Evolutionary conservation across 805 yeast genomes (phyloP), one percentile per base, ranked within the genome.

Genomic region (Sugiyamaella americana): DNA sequence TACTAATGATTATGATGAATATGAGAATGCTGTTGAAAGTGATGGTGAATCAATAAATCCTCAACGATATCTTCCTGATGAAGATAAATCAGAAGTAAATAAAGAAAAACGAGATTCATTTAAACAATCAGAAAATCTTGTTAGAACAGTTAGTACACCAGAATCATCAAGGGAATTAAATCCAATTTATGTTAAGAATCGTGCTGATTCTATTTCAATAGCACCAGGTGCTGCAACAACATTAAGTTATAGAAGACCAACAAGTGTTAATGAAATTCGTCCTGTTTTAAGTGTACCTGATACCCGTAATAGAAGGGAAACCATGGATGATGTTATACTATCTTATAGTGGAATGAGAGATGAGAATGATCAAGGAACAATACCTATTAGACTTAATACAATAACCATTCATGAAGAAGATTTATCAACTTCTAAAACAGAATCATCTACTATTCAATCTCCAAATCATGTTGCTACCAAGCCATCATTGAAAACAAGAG

Each of bases 311-410:
- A 16, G 20, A 16, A n/a, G n/a, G n/a, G 47, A 51, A 32, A 48
- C 51, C 1, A 20, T 51, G 16, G 40, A 48, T n/a, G 54, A 51
- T 23, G 44, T 51, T n/a, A 41, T 51, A 16, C 30, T 24, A 21
- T 46, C 53, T 3, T 49, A 37, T 26, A 41, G 38, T 35, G 37
- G 11, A 8, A 13, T 26, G 8, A 8, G 32, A 26, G 32, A 26
- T 8, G n/a, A n/a, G n/a, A n/a, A n/a, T n/a, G n/a, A n/a, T n/a
- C n/a, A n/a, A n/a, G n/a, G n/a, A n/a, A n/a, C n/a, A n/a, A n/a
- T n/a, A n/a, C n/a, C n/a, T n/a, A n/a, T n/a, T n/a, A n/a, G n/a
- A n/a, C 13, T 26, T 8, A 8, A 26, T 8, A 26, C 16, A 18
- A 10, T 4, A 13, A 23, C 20, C 13, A 21, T 11, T 37, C 13